Evolutionary conservation across 345 rosid genomes (phyloP).

Genomic region (Pseudoturritis turrita): DNA sequence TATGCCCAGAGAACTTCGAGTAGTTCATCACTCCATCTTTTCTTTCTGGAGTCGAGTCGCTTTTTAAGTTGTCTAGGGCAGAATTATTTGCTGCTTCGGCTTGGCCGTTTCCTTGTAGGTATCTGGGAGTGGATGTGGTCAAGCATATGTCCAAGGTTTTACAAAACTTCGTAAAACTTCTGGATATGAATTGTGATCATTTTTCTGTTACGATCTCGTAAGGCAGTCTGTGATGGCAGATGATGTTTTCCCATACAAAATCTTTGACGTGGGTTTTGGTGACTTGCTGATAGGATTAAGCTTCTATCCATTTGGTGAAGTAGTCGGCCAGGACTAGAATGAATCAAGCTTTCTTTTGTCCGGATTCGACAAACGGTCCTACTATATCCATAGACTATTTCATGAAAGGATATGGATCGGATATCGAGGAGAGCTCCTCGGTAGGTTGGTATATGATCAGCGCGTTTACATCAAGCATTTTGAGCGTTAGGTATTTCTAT

Average conservation of each 20-base stretch:
- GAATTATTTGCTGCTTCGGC: not conserved
- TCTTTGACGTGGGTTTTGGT: no score
- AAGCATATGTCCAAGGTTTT: not conserved
- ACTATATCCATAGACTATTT: not conserved
- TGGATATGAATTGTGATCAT: no score
- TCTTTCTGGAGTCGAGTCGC: not conserved
- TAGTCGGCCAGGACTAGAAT: no score
- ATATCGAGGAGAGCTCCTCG: not conserved
- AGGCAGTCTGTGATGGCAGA: no score
- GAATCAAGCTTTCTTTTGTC: no score
- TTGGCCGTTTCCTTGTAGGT: not conserved
- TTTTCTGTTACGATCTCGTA: no score
- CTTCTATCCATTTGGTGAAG: no score
- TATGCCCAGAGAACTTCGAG: not conserved
- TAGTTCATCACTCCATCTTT: not conserved
- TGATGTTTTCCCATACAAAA: no score
- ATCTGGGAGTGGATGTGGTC: not conserved
- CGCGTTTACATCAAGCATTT: not conserved
- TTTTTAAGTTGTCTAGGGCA: not conserved
- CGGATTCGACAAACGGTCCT: not conserved
- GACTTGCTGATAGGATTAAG: no score
- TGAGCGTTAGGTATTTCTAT: not conserved
- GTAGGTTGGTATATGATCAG: not conserved
- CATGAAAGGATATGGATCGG: not conserved
- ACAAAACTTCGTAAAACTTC: not conserved